Conservation (phyloP, 129 eudicot species). For the Helichrysum umbraculigerum region DNA sequence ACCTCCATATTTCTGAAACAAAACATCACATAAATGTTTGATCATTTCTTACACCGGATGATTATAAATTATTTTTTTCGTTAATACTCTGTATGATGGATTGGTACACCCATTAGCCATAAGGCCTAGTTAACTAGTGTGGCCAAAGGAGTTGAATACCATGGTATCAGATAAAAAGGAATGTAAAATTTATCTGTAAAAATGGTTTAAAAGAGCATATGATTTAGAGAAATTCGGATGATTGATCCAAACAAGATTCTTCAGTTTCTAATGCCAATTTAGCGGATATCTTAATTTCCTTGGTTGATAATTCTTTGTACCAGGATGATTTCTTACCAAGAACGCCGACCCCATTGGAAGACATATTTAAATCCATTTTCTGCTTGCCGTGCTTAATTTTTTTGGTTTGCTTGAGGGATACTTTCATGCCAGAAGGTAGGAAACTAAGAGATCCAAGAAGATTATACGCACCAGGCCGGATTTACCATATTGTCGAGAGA, state of each 20-base stretch:
- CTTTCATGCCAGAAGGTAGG: constrained; percentile 80
- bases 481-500: constrained; percentile 88
- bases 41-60: background rate
- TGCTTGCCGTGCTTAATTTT: constrained; percentile 89
- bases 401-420: constrained; percentile 81
- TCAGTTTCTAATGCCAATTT: background rate
- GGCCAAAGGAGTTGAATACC: background rate
- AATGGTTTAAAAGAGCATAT: background rate
- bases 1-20: too few relatives aligned
- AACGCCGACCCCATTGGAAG: constrained; percentile 89
- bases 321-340: constrained; percentile 97
- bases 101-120: background rate
- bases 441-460: constrained; percentile 86
- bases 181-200: background rate
- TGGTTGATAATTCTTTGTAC: constrained; percentile 5
- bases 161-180: background rate
- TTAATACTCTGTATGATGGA: background rate
- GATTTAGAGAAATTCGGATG: background rate
- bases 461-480: constrained; percentile 89
- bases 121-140: background rate
- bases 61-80: background rate
- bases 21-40: background rate
- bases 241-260: background rate
- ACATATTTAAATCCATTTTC: constrained; percentile 77
- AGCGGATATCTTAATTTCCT: background rate